Base-by-base conservation (phyloP, 768 basidiomycete genomes). In the Butyriboletus loyo region DNA sequence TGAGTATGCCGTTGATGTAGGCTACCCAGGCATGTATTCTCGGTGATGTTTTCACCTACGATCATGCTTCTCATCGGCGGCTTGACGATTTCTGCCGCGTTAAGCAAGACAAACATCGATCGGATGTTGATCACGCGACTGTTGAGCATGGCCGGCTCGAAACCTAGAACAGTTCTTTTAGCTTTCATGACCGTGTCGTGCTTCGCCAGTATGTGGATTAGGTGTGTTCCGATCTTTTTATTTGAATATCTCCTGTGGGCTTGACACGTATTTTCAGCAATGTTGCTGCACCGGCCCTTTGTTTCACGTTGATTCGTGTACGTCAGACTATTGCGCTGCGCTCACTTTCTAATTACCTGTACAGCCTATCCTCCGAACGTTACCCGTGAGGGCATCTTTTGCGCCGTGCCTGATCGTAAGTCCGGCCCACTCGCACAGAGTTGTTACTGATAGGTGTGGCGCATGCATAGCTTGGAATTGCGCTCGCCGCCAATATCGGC, bases 161-260 rank as follows among this genome's bases (percentile, higher is more conserved):
- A 79, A 49, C 97, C 96, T 2, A 85, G 82, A 55, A 86, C 81
- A 0, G 95, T 99, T 4, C 75, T 99, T 8, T 80, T 99, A 40
- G 87, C 92, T 0, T 91, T 98, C 68, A 98, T 98, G 97, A 84
- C 77, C 39, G 94, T 99, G 17, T 89, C 94, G 2, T 98, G 94
- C 65, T 99, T 99, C 66, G 93, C 95, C 4, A 94, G 91, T 70
- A 99, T 98, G 96, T 98, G 94, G 97, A 98, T 99, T 63, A 94
- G 89, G 88, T 87, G 50, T 40, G 71, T 57, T 45, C n/a, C 10
- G 7, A 25, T 36, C n/a, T n/a, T 27, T 17, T 28, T 6, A 11
- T 30, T 39, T 35, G 8, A 15, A 40, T 1, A 9, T 13, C 13
- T 37, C 7, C 40, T 40, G 11, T 39, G 38, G 36, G 39, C 28